Evolutionary conservation across 345 rosid species (phyloP).

Genomic region (Gynandropsis gynandra): DNA sequence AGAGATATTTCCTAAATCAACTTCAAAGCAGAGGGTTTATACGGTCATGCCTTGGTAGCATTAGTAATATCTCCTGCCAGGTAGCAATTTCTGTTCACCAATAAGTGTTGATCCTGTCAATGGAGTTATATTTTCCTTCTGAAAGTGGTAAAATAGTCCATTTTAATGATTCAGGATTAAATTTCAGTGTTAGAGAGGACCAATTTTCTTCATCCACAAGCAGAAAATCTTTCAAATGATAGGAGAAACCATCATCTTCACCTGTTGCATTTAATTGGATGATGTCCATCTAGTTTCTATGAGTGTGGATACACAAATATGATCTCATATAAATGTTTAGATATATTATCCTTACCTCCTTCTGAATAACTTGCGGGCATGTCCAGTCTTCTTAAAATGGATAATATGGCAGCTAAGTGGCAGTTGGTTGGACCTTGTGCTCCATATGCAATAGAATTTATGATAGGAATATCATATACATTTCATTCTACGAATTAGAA

Average conservation of each 20-base stretch:
- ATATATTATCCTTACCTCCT: background rate
- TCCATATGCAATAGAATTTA: slow-evolving; percentile 1
- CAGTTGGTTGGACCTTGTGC: slow-evolving; percentile 14
- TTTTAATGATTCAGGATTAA: no score
- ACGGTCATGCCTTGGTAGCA: slow-evolving; percentile 61
- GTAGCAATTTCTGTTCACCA: slow-evolving; percentile 29
- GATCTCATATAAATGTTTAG: background rate
- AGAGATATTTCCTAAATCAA: slow-evolving; percentile 79
- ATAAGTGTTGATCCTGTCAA: slow-evolving; percentile 7
- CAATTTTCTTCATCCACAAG: no score
- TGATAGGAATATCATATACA: background rate
- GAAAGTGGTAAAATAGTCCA: no score
- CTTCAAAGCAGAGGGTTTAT: slow-evolving; percentile 92
- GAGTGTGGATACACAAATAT: background rate
- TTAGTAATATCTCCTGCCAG: slow-evolving; percentile 63
- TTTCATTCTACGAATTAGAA: slow-evolving; percentile 3
- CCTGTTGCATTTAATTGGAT: background rate
- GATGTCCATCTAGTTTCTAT: slow-evolving; percentile 6
- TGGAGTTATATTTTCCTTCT: background rate
- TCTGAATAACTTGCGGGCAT: slow-evolving; percentile 4
- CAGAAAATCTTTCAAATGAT: no score
- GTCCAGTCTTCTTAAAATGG: slow-evolving; percentile 5
- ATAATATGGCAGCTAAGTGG: slow-evolving; percentile 11
- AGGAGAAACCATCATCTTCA: no score
- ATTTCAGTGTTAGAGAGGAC: no score